Evolutionary conservation across 2,329 filamentous ascomycete species (phyloP).

Genomic region (Geoglossum cookeanum): DNA sequence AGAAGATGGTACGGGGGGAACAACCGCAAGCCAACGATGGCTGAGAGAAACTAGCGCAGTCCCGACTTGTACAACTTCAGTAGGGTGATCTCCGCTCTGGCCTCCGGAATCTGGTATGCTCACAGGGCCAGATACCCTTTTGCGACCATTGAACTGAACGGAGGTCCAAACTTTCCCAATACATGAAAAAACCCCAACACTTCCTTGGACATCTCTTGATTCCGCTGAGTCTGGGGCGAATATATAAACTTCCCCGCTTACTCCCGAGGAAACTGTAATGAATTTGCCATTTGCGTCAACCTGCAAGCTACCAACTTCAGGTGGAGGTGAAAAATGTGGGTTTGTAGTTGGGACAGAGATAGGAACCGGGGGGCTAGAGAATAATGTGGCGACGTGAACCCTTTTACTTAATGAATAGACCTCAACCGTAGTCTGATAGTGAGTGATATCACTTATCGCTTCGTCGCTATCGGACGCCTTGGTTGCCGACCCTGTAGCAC

Average conservation of each 20-base stretch:
- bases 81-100: slow-evolving; percentile 3
- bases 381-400: slow-evolving; percentile 50
- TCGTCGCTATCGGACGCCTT: slow-evolving; percentile 12
- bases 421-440: slow-evolving; percentile 76
- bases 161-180: slow-evolving; percentile 86
- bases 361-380: slow-evolving; percentile 45
- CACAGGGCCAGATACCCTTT: slow-evolving; percentile 20
- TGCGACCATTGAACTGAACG: slow-evolving; percentile 40
- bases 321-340: slow-evolving; percentile 46
- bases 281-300: slow-evolving; percentile 55
- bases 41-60: slow-evolving; percentile 49
- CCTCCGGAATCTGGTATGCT: slow-evolving; percentile 12
- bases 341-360: slow-evolving; percentile 37
- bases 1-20: slow-evolving; percentile 52
- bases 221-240: slow-evolving; percentile 27
- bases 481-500: slow-evolving; percentile 7
- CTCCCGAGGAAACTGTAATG: slow-evolving; percentile 57
- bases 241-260: slow-evolving; percentile 74
- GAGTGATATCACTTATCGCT: slow-evolving; percentile 24
- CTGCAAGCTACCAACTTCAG: slow-evolving; percentile 52
- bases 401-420: slow-evolving; percentile 71
- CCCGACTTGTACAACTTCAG: slow-evolving; percentile 23
- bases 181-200: slow-evolving; percentile 34
- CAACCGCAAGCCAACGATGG: slow-evolving; percentile 60
- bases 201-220: slow-evolving; percentile 5